Conservation (phyloP, 768 basidiomycete species). For the Boletus sensibilis region DNA sequence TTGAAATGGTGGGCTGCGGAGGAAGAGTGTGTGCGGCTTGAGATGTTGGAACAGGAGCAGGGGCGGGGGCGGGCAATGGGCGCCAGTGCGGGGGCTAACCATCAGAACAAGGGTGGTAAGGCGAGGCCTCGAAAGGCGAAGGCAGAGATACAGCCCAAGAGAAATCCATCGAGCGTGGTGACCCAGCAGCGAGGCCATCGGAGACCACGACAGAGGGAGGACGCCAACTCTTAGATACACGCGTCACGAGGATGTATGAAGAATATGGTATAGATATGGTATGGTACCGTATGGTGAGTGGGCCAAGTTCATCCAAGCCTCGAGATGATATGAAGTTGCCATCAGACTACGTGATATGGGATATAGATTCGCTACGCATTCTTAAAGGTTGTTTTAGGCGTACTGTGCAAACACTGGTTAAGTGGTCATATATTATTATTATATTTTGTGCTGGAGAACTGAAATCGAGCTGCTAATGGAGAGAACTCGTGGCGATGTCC, state of each 20-base stretch:
- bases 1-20: conserved; percentile 88
- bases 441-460: background rate
- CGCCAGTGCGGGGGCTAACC: background rate
- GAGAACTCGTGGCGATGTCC: too few relatives aligned
- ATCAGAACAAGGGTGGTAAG: conserved; percentile 1
- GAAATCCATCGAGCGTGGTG: background rate
- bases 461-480: too few relatives aligned
- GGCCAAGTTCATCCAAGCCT: background rate
- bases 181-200: background rate
- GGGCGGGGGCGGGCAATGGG: background rate
- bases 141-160: background rate
- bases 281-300: background rate
- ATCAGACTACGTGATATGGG: background rate
- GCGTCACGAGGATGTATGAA: background rate
- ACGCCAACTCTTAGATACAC: background rate
- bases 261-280: background rate
- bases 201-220: background rate
- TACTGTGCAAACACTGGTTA: background rate
- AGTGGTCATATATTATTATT: too few relatives aligned
- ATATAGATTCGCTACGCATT: background rate
- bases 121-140: conserved; percentile 9
- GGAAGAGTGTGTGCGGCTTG: conserved; percentile 64
- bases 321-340: background rate
- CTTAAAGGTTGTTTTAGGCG: background rate
- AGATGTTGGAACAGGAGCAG: conserved; percentile 32